Percentiles rank a stretch among this genome's conserved stretches.
Conservation (phyloP, 1,139 yeast genomes). For the Maudiozyma humilis region DNA sequence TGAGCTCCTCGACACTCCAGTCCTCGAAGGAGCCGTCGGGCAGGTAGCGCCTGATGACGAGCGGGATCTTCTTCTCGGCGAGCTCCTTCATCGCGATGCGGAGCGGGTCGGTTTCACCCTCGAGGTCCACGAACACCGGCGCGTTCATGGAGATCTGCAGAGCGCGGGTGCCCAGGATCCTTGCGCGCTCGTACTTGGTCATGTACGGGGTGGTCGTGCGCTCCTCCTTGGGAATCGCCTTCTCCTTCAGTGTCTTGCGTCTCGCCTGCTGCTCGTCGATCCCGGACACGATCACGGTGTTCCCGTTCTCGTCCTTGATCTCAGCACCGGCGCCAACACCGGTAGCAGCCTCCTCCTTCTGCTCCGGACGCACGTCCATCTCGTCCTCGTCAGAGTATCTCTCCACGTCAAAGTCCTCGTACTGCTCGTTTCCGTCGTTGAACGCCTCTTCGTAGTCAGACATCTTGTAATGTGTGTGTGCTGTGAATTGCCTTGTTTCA, state of each 20-base stretch:
- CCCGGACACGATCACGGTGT: slow-evolving; percentile 62
- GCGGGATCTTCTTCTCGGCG: slow-evolving; percentile 87
- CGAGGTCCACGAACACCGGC: slow-evolving; percentile 93
- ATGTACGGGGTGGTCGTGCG: slow-evolving; percentile 95
- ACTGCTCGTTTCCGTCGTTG: slow-evolving; percentile 73
- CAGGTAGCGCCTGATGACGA: slow-evolving; percentile 88
- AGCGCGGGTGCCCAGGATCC: slow-evolving; percentile 94
- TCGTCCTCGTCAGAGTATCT: slow-evolving; percentile 64
- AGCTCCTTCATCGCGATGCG: slow-evolving; percentile 97
- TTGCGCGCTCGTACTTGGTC: slow-evolving; percentile 97
- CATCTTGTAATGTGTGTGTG: slow-evolving; percentile 14
- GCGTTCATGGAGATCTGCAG: slow-evolving; percentile 96
- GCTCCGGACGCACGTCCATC: slow-evolving; percentile 12
- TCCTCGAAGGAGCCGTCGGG: slow-evolving; percentile 98
- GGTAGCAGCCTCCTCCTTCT: slow-evolving; percentile 19
- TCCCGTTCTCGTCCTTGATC: slow-evolving; percentile 65
- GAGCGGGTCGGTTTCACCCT: slow-evolving; percentile 98
- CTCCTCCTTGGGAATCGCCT: slow-evolving; percentile 81
- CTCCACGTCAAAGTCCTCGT: slow-evolving; percentile 73
- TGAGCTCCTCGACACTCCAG: slow-evolving; percentile 97
- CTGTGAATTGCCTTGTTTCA: background rate
- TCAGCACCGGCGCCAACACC: slow-evolving; percentile 26
- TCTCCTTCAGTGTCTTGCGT: slow-evolving; percentile 64
- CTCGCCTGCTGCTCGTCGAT: slow-evolving; percentile 41
- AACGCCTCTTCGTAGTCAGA: slow-evolving; percentile 46